Evolutionary conservation across 1,139 yeast species (phyloP).

Genomic region (Debaryomyces nepalensis): DNA sequence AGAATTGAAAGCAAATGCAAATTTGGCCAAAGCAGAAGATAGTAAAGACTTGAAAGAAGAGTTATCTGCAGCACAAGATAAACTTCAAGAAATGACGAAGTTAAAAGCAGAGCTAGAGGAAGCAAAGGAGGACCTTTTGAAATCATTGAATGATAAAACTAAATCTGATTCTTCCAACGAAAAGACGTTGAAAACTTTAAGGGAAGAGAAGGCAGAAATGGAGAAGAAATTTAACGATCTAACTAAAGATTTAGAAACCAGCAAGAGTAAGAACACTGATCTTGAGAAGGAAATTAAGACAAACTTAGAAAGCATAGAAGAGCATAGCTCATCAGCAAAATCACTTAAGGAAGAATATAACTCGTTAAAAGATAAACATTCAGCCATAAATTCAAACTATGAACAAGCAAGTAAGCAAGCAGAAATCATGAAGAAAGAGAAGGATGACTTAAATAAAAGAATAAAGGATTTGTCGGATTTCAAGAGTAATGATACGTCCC

Average conservation of each 20-base stretch:
- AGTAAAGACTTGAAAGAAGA: constrained; percentile 6
- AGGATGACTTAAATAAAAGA: constrained; percentile 31
- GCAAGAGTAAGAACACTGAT: constrained; percentile 13
- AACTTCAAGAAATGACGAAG: constrained; percentile 6
- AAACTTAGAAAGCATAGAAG: constrained; percentile 12
- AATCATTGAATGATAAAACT: constrained; percentile 3
- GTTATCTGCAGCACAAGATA: constrained; percentile 4
- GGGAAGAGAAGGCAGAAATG: constrained; percentile 6
- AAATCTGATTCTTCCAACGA: background rate
- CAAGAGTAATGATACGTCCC: constrained; percentile 45
- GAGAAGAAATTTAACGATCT: background rate
- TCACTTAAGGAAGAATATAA: constrained; percentile 11
- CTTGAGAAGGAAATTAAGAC: constrained; percentile 15
- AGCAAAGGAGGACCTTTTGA: constrained; percentile 5
- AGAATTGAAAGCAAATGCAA: constrained; percentile 19
- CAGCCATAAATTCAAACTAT: constrained; percentile 15
- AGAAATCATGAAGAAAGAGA: constrained; percentile 28
- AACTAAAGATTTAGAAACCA: constrained; percentile 13
- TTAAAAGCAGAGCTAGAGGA: constrained; percentile 7
- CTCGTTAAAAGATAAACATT: constrained; percentile 15
- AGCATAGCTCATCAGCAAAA: constrained; percentile 1
- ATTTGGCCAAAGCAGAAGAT: background rate
- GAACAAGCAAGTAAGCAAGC: constrained; percentile 26
- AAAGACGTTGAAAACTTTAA: background rate
- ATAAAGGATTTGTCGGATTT: constrained; percentile 37